Base-by-base conservation (phyloP, 1,139 yeast genomes). In the Torulaspora pretoriensis region DNA sequence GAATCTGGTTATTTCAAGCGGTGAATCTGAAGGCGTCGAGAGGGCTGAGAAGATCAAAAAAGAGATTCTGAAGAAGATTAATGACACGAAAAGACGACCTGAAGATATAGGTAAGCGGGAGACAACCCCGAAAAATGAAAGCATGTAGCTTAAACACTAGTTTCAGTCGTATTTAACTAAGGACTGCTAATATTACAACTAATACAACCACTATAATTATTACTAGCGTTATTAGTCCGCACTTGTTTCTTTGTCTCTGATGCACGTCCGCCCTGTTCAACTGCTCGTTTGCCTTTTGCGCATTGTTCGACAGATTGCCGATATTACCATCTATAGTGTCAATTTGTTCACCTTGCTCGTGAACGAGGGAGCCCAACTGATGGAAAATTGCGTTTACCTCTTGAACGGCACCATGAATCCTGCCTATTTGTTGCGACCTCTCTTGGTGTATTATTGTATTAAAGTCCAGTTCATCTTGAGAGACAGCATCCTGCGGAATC, bases 311-410 rank as follows among this genome's bases (percentile, higher is more conserved):
- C 46, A 83, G 68, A 46, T 75, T 78, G 23, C 80, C 68, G 40
- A 89, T 72, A 62, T 88, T 88, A 48, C 83, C 88, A 58, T 88
- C 96, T 13, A 89, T 80, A 0, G 88, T 78, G 60, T 87, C 95
- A 23, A 89, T 74, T 53, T 85, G 90, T 31, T 78, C 81, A 4
- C 96, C 96, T 61, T 89, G 97, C 60, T 86, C 92, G 43, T 75
- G 73, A 1, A 89, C 94, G 54, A 89, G 67, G 33, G 79, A 75
- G 12, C 89, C 89, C 50, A 89, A 67, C 56, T 88, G 96, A 53
- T 81, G 80, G 64, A 88, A 89, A 1, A 89, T 88, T 6, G 89
- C 74, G 60, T 89, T 88, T 38, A 89, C 88, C 56, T 89, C 96
- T 48, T 74, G 74, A 6, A 89, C 86, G 0, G 96, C 95, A 41